phyloP scores from a whole-genome alignment of 2,329 filamentous ascomycete genomes.

The Aschersonia sp. region DNA sequence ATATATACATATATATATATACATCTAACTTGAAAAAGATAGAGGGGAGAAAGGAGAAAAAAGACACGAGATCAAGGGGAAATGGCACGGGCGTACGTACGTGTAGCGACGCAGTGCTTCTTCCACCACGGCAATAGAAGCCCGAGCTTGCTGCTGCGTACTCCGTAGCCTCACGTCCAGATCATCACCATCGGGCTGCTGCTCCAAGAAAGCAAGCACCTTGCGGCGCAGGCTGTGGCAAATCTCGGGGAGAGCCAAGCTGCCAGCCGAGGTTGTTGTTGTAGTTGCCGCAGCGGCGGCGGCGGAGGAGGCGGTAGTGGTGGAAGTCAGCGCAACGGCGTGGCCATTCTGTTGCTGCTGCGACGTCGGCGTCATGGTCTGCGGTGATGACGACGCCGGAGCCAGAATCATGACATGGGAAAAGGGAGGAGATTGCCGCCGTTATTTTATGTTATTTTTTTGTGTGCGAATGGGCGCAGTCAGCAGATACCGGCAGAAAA shows the following conservation, averaged over 20 bases:
- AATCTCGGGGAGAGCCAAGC: constrained; percentile 16
- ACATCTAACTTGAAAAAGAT: not conserved
- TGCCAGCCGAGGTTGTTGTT: not conserved
- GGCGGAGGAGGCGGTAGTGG: not conserved
- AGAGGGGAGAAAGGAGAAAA: not conserved
- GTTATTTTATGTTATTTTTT: no score
- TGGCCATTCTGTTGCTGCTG: constrained; percentile 4
- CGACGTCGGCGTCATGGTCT: not conserved
- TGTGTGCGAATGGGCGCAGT: no score
- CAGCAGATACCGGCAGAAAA: no score
- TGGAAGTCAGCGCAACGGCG: not conserved
- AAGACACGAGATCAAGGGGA: not conserved
- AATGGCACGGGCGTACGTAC: constrained; percentile 31
- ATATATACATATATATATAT: no score
- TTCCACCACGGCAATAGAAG: constrained; percentile 58
- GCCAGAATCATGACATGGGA: not conserved
- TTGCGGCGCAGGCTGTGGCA: constrained; percentile 40
- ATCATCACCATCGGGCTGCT: constrained; percentile 31
- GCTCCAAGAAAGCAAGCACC: constrained; percentile 50
- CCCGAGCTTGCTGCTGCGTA: constrained; percentile 61
- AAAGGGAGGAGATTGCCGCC: not conserved
- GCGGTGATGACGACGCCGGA: not conserved
- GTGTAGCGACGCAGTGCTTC: constrained; percentile 63
- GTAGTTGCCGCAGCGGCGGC: not conserved
- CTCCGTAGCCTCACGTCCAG: constrained; percentile 28